Conservation (phyloP, 1,284 basidiomycete species). For the Singerocomus rubriflavus region DNA sequence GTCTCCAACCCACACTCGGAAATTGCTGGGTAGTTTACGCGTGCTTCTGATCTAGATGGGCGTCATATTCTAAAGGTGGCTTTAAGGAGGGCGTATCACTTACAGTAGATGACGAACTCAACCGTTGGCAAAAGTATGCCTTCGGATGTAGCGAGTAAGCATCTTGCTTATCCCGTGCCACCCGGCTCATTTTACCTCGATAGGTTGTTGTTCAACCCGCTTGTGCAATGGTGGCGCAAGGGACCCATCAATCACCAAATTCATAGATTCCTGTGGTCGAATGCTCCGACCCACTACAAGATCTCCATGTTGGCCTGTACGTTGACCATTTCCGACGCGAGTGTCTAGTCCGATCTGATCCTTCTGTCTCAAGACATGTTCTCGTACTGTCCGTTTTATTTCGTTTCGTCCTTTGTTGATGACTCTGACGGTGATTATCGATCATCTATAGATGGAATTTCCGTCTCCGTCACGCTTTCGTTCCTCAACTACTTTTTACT, state of each 20-base stretch:
- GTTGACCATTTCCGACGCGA: slow-evolving; percentile 37
- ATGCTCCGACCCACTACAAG: slow-evolving; percentile 80
- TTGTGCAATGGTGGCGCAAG: slow-evolving; percentile 66
- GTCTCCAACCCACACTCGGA: slow-evolving; percentile 4
- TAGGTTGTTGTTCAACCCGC: slow-evolving; percentile 76
- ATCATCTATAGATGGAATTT: slow-evolving; percentile 62
- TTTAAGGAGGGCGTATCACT: slow-evolving; percentile 90
- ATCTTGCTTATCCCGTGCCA: slow-evolving; percentile 1
- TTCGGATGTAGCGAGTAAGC: slow-evolving; percentile 48
- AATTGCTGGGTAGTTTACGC: background rate
- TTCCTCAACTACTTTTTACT: slow-evolving; percentile 71
- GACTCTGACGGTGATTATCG: background rate
- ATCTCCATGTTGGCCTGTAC: slow-evolving; percentile 71
- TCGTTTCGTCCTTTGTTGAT: background rate
- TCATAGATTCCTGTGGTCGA: slow-evolving; percentile 73
- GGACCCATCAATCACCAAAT: slow-evolving; percentile 81
- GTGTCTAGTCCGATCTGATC: slow-evolving; percentile 1
- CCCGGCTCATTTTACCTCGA: slow-evolving; percentile 35
- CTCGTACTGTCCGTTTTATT: slow-evolving; percentile 60
- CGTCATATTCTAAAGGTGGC: slow-evolving; percentile 74
- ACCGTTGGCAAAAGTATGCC: slow-evolving; percentile 86
- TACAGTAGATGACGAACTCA: slow-evolving; percentile 75
- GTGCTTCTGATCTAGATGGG: slow-evolving; percentile 53
- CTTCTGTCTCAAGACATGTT: slow-evolving; percentile 64
- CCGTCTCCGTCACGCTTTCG: slow-evolving; percentile 63